phyloP scores from a whole-genome alignment of 2,329 filamentous ascomycete genomes.

The Xylaria arbuscula region DNA sequence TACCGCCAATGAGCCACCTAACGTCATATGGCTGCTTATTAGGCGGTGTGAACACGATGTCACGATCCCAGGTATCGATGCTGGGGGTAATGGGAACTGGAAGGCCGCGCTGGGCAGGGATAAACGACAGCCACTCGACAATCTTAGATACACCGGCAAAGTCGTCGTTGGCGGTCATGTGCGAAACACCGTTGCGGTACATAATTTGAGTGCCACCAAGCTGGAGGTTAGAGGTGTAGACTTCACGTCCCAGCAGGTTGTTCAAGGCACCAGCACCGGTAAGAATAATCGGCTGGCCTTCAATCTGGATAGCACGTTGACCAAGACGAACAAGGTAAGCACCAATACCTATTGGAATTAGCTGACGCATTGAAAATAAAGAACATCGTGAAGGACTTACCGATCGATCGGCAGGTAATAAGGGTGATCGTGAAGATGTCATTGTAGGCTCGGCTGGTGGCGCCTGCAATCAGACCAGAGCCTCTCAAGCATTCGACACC shows the following conservation, averaged over 20 bases:
- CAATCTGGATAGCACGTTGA: slow-evolving; percentile 98
- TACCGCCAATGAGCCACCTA: slow-evolving; percentile 90
- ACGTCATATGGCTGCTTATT: slow-evolving; percentile 92
- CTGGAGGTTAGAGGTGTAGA: slow-evolving; percentile 98
- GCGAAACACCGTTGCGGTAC: slow-evolving; percentile 99
- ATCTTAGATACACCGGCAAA: slow-evolving; percentile 98
- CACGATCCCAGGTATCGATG: slow-evolving; percentile 90
- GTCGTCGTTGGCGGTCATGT: slow-evolving; percentile 98
- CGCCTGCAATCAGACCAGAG: slow-evolving; percentile 97
- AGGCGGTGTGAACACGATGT: slow-evolving; percentile 83
- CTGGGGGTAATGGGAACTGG: slow-evolving; percentile 92
- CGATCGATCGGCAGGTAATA: slow-evolving; percentile 97
- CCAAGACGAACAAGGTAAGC: slow-evolving; percentile 98
- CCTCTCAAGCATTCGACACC: slow-evolving; percentile 98
- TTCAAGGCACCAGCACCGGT: slow-evolving; percentile 98
- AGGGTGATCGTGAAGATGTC: slow-evolving; percentile 99
- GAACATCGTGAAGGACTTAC: slow-evolving; percentile 59
- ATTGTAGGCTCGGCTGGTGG: slow-evolving; percentile 95
- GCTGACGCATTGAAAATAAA: slow-evolving; percentile 33
- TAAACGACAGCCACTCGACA: slow-evolving; percentile 96
- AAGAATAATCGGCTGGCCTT: slow-evolving; percentile 98
- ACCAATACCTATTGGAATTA: slow-evolving; percentile 77
- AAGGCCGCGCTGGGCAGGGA: slow-evolving; percentile 93
- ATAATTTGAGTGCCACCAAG: slow-evolving; percentile 99
- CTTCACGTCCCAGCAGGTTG: slow-evolving; percentile 96